A percentile compares a stretch with the other conserved stretches of the same genome.
phyloP scores from a whole-genome alignment of 1,284 basidiomycete genomes.

The Moesziomyces aphidis region DNA sequence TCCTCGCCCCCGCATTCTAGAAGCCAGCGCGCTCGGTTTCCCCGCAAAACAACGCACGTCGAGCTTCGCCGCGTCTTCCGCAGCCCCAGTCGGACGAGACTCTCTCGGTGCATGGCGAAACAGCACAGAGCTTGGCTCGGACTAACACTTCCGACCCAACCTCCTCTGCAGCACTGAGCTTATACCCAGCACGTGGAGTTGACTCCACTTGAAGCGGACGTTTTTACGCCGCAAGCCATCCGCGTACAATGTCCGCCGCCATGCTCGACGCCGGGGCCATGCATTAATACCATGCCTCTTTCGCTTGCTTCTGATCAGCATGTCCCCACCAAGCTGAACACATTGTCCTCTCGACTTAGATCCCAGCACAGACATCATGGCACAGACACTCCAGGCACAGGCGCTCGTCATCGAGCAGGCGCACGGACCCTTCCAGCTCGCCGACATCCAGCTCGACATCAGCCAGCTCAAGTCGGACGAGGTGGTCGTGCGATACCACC shows the following conservation, averaged over 20 bases:
- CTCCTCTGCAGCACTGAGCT: too few relatives aligned
- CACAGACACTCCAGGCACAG: slow-evolving; percentile 12
- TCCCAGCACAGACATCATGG: neutral
- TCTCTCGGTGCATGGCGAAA: too few relatives aligned
- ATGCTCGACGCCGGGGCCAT: too few relatives aligned
- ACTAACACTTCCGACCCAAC: neutral
- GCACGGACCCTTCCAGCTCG: slow-evolving; percentile 18
- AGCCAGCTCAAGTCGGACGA: slow-evolving; percentile 17
- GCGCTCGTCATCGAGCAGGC: slow-evolving; percentile 21
- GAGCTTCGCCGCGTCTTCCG: neutral
- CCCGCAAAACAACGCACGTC: neutral
- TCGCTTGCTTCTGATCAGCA: too few relatives aligned
- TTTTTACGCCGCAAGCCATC: neutral
- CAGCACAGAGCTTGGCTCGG: neutral
- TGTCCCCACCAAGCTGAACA: too few relatives aligned
- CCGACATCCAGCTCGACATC: slow-evolving; percentile 22
- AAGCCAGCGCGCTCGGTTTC: neutral
- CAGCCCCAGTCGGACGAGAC: too few relatives aligned
- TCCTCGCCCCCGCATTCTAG: too few relatives aligned
- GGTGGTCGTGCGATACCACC: slow-evolving; percentile 20
- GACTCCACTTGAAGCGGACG: too few relatives aligned
- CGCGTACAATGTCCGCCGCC: neutral
- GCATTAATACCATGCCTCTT: too few relatives aligned
- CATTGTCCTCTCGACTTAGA: too few relatives aligned
- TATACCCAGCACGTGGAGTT: too few relatives aligned